A percentile compares a stretch with the other conserved stretches of the same genome.
These are phyloP conservation scores for Pochonia chlamydosporia DNA, from an alignment of 2,329 filamentous ascomycete species.

Conservation along the genomic window DNA sequence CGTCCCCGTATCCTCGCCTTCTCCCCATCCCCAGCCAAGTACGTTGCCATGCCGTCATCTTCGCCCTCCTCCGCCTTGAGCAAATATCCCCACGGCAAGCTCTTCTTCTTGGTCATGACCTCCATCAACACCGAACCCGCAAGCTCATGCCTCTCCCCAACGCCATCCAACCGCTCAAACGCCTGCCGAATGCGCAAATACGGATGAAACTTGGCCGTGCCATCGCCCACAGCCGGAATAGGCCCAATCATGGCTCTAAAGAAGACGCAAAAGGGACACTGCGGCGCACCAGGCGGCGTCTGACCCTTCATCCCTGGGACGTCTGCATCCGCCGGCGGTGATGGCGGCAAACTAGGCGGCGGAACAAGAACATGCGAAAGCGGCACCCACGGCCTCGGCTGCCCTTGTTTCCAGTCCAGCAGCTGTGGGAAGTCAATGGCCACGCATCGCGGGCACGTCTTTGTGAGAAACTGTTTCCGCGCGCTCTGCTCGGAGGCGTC, in stretches of 20 bases:
- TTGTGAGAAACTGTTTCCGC: constrained; percentile 6
- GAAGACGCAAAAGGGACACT: constrained; percentile 33
- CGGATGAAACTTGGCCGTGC: constrained; percentile 26
- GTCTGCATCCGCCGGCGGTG: constrained; percentile 14
- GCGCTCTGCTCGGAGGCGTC: background rate
- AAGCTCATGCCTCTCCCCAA: constrained; percentile 30
- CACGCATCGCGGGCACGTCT: constrained; percentile 25
- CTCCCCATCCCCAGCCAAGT: constrained; percentile 5
- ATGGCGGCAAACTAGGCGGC: constrained; percentile 11
- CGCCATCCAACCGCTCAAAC: constrained; percentile 28
- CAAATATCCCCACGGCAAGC: constrained; percentile 31
- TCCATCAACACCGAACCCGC: constrained; percentile 29
- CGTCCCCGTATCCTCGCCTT: constrained; percentile 23
- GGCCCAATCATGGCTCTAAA: constrained; percentile 29
- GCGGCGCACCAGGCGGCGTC: background rate
- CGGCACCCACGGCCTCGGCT: constrained; percentile 29
- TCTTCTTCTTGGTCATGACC: constrained; percentile 29
- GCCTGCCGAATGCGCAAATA: constrained; percentile 32
- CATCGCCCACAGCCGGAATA: constrained; percentile 11
- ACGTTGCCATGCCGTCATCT: constrained; percentile 14
- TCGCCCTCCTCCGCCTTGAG: constrained; percentile 22
- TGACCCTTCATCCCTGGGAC: background rate
- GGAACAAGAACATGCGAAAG: constrained; percentile 22
- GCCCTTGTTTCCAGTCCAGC: constrained; percentile 29
- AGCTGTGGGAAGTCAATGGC: constrained; percentile 30